Evolutionary conservation across 176 grass and related monocot genomes (phyloP), one percentile per base, ranked within the genome.

Genomic region (Pharus latifolius): DNA sequence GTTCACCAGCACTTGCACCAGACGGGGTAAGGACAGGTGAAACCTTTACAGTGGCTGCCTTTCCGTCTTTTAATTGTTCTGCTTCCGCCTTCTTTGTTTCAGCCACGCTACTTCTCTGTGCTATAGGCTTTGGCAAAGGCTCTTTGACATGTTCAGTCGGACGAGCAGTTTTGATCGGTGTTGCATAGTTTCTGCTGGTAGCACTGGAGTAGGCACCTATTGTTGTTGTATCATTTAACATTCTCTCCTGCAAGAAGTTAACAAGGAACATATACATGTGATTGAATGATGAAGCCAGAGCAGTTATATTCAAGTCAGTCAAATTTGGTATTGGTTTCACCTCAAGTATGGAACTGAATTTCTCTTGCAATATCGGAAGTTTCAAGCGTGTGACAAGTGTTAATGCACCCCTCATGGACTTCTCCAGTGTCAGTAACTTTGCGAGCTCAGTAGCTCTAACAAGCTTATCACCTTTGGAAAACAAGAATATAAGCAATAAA

Each of bases 351-450:
- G 57, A 49, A 63, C 84, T 98, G 58, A 98, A 98, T 59, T 83
- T 83, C 78, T 98, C 94, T 85, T 91, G 88, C 63, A 98, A 72
- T 55, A 90, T 78, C 8, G 94, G 86, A 56, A 93, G 89, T 56
- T 98, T 98, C 67, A 92, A 83, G 24, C 86, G 83, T 17, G 89
- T 93, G 34, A 92, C 94, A 48, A 98, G 84, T 74, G 84, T 90
- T 67, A 98, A 77, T 43, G 94, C 94, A 60, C 89, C 94, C 65
- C 79, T 98, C 73, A 93, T 72, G 70, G 89, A 98, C 80, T 98
- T 98, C 83, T 93, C 83, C 70, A 92, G 25, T 49, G 75, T 82
- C 27, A 98, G 76, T 69, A 82, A 83, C 72, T 76, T 92, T 52
- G 70, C 89, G 58, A 98, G 84, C 73, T 98, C 94, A 22, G 87